Conservation (phyloP, 805 yeast genomes). For the Lipomyces chichibuensis region DNA sequence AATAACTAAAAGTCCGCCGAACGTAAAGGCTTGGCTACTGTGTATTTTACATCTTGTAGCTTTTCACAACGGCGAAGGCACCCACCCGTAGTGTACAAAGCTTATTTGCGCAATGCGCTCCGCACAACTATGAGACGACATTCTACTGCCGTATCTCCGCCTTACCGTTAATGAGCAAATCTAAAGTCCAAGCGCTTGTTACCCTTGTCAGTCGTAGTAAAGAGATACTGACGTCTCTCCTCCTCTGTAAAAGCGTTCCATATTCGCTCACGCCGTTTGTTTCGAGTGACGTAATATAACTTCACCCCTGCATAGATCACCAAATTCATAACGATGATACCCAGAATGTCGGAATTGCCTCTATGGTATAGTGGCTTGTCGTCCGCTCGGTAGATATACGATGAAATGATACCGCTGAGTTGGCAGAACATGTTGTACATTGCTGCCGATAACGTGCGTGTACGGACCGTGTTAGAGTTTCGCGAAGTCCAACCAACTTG, state of each 20-base stretch:
- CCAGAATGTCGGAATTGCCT: slow-evolving; percentile 50
- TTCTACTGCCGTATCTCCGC: not conserved
- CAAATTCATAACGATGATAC: slow-evolving; percentile 7
- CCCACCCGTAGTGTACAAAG: too few species aligned
- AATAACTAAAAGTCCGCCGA: too few species aligned
- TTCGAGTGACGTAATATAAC: slow-evolving; percentile 7
- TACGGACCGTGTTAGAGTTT: slow-evolving; percentile 61
- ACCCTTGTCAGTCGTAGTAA: slow-evolving; percentile 52
- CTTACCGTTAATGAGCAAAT: slow-evolving; percentile 40
- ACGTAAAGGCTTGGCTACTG: too few species aligned
- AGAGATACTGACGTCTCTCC: slow-evolving; percentile 54
- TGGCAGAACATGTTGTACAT: slow-evolving; percentile 66
- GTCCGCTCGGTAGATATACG: slow-evolving; percentile 58
- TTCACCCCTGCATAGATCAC: slow-evolving; percentile 1
- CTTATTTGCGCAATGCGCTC: not conserved
- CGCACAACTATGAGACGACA: not conserved
- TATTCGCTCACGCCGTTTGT: slow-evolving; percentile 45
- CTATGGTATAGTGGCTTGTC: slow-evolving; percentile 62
- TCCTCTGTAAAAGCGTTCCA: slow-evolving; percentile 58
- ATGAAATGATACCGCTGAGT: slow-evolving; percentile 55
- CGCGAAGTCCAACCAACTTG: slow-evolving; percentile 62
- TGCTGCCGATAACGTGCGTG: slow-evolving; percentile 67
- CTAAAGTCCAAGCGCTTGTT: slow-evolving; percentile 60
- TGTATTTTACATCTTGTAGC: too few species aligned
- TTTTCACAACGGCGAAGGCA: too few species aligned